A percentile compares a stretch with the other conserved stretches of the same genome.
Conservation (phyloP, 768 basidiomycete genomes). For the Suillus sp. region DNA sequence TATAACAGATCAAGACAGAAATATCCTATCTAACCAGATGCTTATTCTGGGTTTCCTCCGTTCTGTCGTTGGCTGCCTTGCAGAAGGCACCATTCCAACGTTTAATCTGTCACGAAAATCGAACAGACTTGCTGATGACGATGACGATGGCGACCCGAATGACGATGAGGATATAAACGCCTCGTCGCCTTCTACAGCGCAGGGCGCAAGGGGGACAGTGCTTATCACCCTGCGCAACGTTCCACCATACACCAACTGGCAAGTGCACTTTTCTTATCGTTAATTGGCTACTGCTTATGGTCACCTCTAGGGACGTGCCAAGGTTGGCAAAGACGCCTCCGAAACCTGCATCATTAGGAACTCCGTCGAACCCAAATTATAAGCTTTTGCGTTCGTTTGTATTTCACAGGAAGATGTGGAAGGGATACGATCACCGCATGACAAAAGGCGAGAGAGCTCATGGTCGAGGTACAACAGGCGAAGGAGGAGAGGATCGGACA, state of each 20-base stretch:
- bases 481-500: slow-evolving; percentile 78
- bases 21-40: slow-evolving; percentile 86
- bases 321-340: slow-evolving; percentile 77
- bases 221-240: slow-evolving; percentile 88
- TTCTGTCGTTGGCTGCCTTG: slow-evolving; percentile 64
- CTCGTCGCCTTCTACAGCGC: slow-evolving; percentile 4
- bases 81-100: slow-evolving; percentile 55
- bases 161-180: slow-evolving; percentile 17
- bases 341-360: slow-evolving; percentile 45
- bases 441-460: slow-evolving; percentile 82
- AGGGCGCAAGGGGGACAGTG: slow-evolving; percentile 61
- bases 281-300: slow-evolving; percentile 17
- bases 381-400: slow-evolving; percentile 74
- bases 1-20: slow-evolving; percentile 91
- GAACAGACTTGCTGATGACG: slow-evolving; percentile 38
- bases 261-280: slow-evolving; percentile 21
- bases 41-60: slow-evolving; percentile 82
- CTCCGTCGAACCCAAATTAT: slow-evolving; percentile 65
- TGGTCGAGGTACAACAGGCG: slow-evolving; percentile 66
- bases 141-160: slow-evolving; percentile 43
- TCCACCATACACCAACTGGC: slow-evolving; percentile 88
- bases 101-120: slow-evolving; percentile 43
- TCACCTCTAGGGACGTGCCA: slow-evolving; percentile 65
- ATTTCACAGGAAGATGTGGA: slow-evolving; percentile 72
- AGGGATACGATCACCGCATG: slow-evolving; percentile 92